Percentiles rank a stretch among this genome's conserved stretches.
phyloP scores from a whole-genome alignment of 2,329 filamentous ascomycete species.

The Cladophialophora exuberans region DNA sequence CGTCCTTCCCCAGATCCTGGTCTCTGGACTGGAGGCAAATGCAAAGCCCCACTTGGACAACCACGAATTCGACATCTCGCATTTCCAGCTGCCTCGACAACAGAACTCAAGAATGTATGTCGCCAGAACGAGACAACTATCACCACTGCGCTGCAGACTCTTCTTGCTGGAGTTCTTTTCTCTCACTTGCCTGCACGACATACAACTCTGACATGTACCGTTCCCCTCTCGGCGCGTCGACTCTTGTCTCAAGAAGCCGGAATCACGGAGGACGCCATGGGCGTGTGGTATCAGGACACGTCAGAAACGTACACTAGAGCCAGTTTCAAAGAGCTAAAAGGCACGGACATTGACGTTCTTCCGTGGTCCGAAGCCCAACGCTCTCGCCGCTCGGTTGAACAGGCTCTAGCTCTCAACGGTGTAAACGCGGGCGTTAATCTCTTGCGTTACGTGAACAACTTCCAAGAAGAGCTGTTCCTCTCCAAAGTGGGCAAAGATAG shows the following conservation, averaged over 20 bases:
- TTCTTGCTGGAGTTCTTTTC: conserved; percentile 45
- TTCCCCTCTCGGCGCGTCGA: conserved; percentile 44
- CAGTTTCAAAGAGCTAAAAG: conserved; percentile 6
- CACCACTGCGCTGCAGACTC: conserved; percentile 45
- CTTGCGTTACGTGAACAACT: conserved; percentile 46
- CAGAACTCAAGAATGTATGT: conserved; percentile 38
- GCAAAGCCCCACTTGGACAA: conserved; percentile 36
- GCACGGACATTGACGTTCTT: conserved; percentile 17
- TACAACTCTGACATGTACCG: conserved; percentile 38
- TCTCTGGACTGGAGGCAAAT: conserved; percentile 43
- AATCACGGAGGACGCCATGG: conserved; percentile 43
- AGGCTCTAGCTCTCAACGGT: conserved; percentile 35
- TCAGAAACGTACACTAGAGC: conserved; percentile 37
- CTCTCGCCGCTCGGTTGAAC: conserved; percentile 38
- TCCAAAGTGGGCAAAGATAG: conserved; percentile 45
- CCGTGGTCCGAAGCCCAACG: conserved; percentile 41
- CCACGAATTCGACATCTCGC: conserved; percentile 5
- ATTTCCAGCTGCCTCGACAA: conserved; percentile 38
- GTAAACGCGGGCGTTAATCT: conserved; percentile 42
- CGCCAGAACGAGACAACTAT: conserved; percentile 45
- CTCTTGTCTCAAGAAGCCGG: conserved; percentile 39
- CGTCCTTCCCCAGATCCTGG: conserved; percentile 34
- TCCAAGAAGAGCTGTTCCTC: conserved; percentile 42
- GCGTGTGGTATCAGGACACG: conserved; percentile 43
- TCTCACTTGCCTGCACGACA: conserved; percentile 36